phyloP scores from a whole-genome alignment of 306 rosid species.

The Cucumis hystrix region DNA sequence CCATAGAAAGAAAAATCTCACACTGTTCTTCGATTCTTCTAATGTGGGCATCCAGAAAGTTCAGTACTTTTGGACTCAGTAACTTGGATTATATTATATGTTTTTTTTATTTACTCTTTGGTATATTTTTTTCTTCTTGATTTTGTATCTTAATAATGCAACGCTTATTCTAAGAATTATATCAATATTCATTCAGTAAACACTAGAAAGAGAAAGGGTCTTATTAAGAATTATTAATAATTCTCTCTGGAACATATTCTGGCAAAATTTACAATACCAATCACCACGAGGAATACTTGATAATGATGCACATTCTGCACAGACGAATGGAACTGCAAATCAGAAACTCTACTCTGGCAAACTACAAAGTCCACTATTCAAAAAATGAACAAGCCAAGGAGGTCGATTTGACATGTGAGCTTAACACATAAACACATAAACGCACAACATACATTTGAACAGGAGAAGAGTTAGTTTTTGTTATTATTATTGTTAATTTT shows the following conservation, averaged over 20 bases:
- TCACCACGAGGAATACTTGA: conserved; percentile 62
- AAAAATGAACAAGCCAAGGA: not conserved
- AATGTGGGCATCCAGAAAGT: conserved; percentile 15
- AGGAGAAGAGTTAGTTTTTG: not conserved
- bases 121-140: too few species aligned
- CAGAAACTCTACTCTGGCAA: not conserved
- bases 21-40: conserved; percentile 8
- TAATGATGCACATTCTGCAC: conserved; percentile 84
- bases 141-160: too few species aligned
- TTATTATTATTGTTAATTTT: too few species aligned
- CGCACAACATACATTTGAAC: not conserved
- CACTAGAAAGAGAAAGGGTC: too few species aligned
- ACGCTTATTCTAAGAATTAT: too few species aligned
- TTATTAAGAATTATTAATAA: too few species aligned
- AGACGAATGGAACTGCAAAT: conserved; percentile 15
- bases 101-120: too few species aligned
- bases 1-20: conserved; percentile 4
- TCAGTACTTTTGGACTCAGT: not conserved
- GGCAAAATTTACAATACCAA: conserved; percentile 89
- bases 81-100: too few species aligned
- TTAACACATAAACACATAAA: not conserved
- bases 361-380: not conserved
- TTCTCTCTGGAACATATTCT: conserved; percentile 47
- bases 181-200: too few species aligned
- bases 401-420: not conserved